Percentiles rank a stretch among this genome's conserved stretches.
phyloP scores from a whole-genome alignment of 306 rosid species.

The Canavalia gladiata region DNA sequence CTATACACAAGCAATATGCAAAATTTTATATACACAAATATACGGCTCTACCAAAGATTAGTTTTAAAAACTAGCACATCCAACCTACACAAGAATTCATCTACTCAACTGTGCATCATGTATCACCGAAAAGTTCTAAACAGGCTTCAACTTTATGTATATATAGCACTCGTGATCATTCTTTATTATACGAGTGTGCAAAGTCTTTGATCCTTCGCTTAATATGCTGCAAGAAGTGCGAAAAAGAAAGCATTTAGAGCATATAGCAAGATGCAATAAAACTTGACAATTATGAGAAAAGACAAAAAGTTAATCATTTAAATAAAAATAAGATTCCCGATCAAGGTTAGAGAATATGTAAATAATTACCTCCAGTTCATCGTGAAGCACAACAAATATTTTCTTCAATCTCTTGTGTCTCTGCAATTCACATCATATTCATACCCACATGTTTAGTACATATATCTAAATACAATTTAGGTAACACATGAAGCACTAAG shows the following conservation, averaged over 20 bases:
- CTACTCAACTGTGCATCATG: constrained; percentile 39
- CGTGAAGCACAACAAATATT: constrained; percentile 89
- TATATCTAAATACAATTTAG: constrained; percentile 18
- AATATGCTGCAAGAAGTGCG: constrained; percentile 65
- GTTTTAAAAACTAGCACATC: constrained; percentile 39
- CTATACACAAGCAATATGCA: constrained; percentile 48
- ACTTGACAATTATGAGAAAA: neutral
- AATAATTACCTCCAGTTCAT: constrained; percentile 78
- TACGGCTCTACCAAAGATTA: constrained; percentile 34
- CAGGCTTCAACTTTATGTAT: constrained; percentile 43
- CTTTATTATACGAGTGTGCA: constrained; percentile 56
- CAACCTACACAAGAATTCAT: constrained; percentile 47
- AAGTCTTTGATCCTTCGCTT: constrained; percentile 81
- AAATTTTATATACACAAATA: constrained; percentile 49
- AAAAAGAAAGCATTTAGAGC: constrained; percentile 33
- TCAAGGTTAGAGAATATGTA: constrained; percentile 28
- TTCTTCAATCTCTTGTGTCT: constrained; percentile 87
- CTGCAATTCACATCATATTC: constrained; percentile 64
- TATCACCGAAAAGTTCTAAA: constrained; percentile 39
- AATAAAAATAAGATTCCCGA: neutral
- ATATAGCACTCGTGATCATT: constrained; percentile 46
- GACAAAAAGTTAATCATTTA: neutral
- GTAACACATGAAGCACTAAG: constrained; percentile 19
- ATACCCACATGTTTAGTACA: constrained; percentile 34
- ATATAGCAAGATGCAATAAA: constrained; percentile 9